A percentile compares a stretch with the other conserved stretches of the same genome.
phyloP scores from a whole-genome alignment of 805 yeast species.

The Kluyveromyces aestuarii region DNA sequence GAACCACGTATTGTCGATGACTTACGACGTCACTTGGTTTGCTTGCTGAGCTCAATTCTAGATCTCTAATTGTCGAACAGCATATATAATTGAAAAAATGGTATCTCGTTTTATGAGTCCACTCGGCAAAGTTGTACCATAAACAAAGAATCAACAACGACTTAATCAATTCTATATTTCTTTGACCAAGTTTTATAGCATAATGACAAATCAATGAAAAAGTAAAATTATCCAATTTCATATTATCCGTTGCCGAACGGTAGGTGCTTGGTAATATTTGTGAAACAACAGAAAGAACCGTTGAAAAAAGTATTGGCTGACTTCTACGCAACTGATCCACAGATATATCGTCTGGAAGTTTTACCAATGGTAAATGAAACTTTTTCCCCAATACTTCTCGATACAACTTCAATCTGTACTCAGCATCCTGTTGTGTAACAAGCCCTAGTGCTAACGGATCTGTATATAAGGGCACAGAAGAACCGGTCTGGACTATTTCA shows the following conservation, averaged over 20 bases:
- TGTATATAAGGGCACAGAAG: conserved; percentile 31
- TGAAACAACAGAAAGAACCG: conserved; percentile 56
- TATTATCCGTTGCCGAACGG: conserved; percentile 32
- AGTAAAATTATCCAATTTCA: conserved; percentile 45
- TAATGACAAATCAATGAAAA: conserved; percentile 45
- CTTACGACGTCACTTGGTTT: conserved; percentile 25
- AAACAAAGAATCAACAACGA: conserved; percentile 49
- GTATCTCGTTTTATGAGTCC: conserved; percentile 69
- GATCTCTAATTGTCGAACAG: conserved; percentile 60
- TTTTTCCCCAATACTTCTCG: conserved; percentile 35
- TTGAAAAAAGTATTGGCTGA: conserved; percentile 54
- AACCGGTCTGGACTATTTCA: conserved; percentile 38
- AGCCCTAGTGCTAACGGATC: conserved; percentile 54
- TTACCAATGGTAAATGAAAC: conserved; percentile 46
- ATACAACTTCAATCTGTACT: conserved; percentile 42
- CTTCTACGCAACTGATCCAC: conserved; percentile 40
- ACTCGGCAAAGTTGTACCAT: conserved; percentile 82
- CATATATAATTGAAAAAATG: conserved; percentile 61
- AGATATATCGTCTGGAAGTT: conserved; percentile 35
- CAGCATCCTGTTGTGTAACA: conserved; percentile 52
- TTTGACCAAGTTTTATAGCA: conserved; percentile 59
- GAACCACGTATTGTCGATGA: conserved; percentile 17
- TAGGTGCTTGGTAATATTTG: conserved; percentile 28
- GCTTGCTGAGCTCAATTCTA: conserved; percentile 55
- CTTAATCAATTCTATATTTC: conserved; percentile 58